Percentiles rank a stretch among this genome's conserved stretches.
phyloP scores from a whole-genome alignment of 2,329 filamentous ascomycete genomes.

The Fusarium musae region DNA sequence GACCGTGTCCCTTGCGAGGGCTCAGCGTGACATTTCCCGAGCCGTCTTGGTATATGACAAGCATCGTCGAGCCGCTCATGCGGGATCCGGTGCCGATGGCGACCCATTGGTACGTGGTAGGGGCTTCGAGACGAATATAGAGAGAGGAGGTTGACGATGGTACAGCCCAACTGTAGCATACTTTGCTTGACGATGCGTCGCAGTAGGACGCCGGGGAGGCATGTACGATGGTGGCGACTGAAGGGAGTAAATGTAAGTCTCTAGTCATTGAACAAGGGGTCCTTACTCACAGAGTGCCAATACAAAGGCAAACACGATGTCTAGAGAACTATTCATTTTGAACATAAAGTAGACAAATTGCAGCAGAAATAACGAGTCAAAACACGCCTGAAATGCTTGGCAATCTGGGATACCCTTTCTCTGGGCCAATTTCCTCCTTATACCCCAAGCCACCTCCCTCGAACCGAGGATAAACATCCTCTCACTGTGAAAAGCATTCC shows the following conservation, averaged over 20 bases:
- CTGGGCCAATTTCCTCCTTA: neutral
- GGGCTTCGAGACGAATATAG: neutral
- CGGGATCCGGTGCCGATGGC: neutral
- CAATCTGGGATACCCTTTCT: neutral
- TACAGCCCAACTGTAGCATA: slow-evolving; percentile 8
- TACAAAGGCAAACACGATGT: neutral
- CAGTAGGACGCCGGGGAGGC: neutral
- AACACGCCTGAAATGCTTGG: neutral
- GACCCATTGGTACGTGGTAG: neutral
- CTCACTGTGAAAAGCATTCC: neutral
- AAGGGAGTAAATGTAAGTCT: neutral
- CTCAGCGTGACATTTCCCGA: neutral
- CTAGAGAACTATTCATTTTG: neutral
- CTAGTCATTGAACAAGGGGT: fast-evolving
- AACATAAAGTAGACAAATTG: fast-evolving
- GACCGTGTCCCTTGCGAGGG: neutral
- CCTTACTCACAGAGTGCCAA: neutral
- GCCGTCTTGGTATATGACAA: slow-evolving; percentile 1
- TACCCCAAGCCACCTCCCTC: neutral
- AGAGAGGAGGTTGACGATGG: neutral
- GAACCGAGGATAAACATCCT: neutral
- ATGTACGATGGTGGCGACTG: neutral
- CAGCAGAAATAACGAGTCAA: neutral
- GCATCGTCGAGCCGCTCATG: slow-evolving; percentile 6
- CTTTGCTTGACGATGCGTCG: neutral